Conservation (phyloP, 2,329 filamentous ascomycete genomes). For the Penicillium capsulatum region DNA sequence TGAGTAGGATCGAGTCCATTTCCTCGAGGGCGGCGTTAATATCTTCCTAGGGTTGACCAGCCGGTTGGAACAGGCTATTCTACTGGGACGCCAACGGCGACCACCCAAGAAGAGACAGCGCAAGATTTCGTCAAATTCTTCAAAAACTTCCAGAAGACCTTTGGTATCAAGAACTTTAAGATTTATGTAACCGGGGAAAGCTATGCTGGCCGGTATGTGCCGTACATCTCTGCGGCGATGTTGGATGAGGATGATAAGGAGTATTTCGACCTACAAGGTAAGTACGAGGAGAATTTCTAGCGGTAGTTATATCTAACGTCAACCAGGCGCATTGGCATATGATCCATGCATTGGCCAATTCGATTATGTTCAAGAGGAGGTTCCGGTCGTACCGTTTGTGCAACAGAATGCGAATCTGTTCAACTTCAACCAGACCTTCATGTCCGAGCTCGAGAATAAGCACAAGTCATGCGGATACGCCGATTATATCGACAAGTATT, state of each 20-base stretch:
- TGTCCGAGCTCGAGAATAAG: slow-evolving; percentile 37
- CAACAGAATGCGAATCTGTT: slow-evolving; percentile 43
- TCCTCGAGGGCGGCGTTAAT: background rate
- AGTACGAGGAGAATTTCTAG: background rate
- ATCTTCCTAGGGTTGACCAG: slow-evolving; percentile 27
- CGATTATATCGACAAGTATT: slow-evolving; percentile 45
- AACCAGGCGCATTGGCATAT: slow-evolving; percentile 59
- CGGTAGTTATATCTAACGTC: slow-evolving; percentile 1
- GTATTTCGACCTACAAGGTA: slow-evolving; percentile 64
- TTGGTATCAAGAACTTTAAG: slow-evolving; percentile 63
- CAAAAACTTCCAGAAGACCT: slow-evolving; percentile 70
- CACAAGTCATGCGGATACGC: slow-evolving; percentile 47
- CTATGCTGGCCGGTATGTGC: slow-evolving; percentile 66
- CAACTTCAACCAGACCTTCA: slow-evolving; percentile 44
- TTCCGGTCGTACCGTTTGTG: slow-evolving; percentile 42
- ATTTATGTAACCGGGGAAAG: slow-evolving; percentile 72
- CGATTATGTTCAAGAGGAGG: slow-evolving; percentile 31
- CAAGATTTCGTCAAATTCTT: slow-evolving; percentile 72
- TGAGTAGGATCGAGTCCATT: slow-evolving; percentile 41
- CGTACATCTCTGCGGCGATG: slow-evolving; percentile 72
- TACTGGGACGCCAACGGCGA: slow-evolving; percentile 61
- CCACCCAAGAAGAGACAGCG: slow-evolving; percentile 63
- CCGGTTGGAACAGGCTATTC: slow-evolving; percentile 63
- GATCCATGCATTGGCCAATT: slow-evolving; percentile 57
- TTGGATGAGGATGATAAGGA: slow-evolving; percentile 62